Base-by-base conservation (phyloP, 2,329 filamentous ascomycete species). In the Metarhizium album region DNA sequence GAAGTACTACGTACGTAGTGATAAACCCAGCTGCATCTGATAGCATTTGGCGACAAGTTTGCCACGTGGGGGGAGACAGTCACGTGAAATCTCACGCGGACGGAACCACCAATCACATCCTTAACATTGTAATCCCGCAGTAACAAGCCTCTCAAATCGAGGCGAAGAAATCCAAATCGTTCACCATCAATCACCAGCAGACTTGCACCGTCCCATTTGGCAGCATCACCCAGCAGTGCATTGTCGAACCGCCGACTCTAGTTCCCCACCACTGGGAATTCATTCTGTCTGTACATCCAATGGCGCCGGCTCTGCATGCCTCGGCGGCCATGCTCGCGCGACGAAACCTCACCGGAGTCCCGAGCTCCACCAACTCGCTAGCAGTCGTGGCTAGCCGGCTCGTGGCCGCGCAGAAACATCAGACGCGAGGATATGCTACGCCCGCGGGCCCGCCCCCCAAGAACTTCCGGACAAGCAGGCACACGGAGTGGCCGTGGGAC, bases 401-500 rank as follows among this genome's bases (percentile, higher is more conserved):
- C 18, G 13, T 55, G 50, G 48, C 48, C 22, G 35, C 52, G 13
- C 52, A 52, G 46, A 37, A 50, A 35, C 27, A 48, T 49, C 64
- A 66, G 54, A 61, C 59, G 55, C 64, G 71, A 56, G 62, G 64
- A 56, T 82, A 82, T 58, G 82, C 85, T 58, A 83, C 87, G 46
- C 88, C 89, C 56, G 76, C 79, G 57, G 89, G 90, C 46, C 82
- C 87, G 59, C 88, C 89, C 58, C 86, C 88, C 52, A 74, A 82
- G 59, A 83, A 84, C 57, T 96, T 95, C 78, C 83, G 93, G 60
- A 76, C 90, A 61, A 79, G 83, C 62, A 78, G 75, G 56, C 83
- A 79, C 48, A 79, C 83, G 67, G 73, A 81, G 72, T 97, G 90
- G 89, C 83, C 94, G 59, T 80, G 94, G 69, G 78, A 83, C 57